Conservation (phyloP, 2,329 filamentous ascomycete species). For the Magnaporthiopsis poae region DNA sequence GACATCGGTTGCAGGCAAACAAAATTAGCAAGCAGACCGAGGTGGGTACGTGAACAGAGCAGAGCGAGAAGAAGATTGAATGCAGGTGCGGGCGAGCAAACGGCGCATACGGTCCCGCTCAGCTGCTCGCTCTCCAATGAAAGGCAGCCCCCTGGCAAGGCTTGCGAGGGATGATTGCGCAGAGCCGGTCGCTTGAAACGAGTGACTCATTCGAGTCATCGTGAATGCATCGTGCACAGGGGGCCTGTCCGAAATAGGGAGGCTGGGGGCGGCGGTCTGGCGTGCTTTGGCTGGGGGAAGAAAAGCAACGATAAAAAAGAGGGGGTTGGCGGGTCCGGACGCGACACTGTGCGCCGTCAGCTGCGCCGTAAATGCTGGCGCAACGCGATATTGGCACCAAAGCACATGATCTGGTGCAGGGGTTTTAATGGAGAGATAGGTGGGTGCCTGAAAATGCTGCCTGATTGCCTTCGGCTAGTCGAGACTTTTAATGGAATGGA, state of each 20-base stretch:
- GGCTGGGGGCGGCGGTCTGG: constrained; percentile 7
- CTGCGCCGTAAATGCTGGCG: constrained; percentile 4
- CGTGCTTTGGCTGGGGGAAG: not conserved
- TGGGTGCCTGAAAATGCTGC: constrained; percentile 1
- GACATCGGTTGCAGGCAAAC: not conserved
- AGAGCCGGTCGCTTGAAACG: constrained; percentile 11
- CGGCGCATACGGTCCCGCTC: not conserved
- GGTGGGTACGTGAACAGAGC: not conserved
- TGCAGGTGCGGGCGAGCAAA: not conserved
- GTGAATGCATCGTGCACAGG: not conserved
- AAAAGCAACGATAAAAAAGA: constrained; percentile 1
- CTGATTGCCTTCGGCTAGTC: not conserved
- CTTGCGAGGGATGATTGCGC: not conserved
- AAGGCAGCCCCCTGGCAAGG: not conserved
- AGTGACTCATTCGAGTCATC: constrained; percentile 15
- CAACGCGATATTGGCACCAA: constrained; percentile 18
- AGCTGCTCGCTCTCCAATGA: not conserved
- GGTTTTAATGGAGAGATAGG: not conserved
- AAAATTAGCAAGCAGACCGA: not conserved
- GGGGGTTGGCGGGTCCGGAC: constrained; percentile 4
- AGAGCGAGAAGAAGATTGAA: not conserved
- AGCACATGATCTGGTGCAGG: constrained; percentile 16
- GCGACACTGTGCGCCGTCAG: constrained; percentile 12
- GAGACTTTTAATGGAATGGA: not conserved
- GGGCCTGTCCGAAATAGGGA: constrained; percentile 4